phyloP scores from a whole-genome alignment of 2,329 filamentous ascomycete species.

The Fusarium bulbicola region DNA sequence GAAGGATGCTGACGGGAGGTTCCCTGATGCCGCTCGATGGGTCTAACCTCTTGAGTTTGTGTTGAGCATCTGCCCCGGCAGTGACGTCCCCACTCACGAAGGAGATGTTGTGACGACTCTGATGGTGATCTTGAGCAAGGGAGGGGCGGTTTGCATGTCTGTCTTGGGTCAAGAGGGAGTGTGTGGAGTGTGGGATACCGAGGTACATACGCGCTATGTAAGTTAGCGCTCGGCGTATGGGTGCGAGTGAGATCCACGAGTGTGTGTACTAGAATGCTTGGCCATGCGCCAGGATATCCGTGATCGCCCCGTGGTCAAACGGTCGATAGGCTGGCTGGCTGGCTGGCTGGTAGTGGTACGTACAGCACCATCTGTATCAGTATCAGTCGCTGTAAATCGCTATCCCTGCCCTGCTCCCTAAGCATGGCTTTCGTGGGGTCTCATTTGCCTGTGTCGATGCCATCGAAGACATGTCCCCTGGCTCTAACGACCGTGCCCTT shows the following conservation, averaged over 20 bases:
- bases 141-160: constrained; percentile 24
- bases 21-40: constrained; percentile 37
- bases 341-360: constrained; percentile 7
- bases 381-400: constrained; percentile 25
- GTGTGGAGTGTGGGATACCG: constrained; percentile 19
- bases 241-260: constrained; percentile 39
- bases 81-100: constrained; percentile 35
- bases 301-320: constrained; percentile 44
- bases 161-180: constrained; percentile 1
- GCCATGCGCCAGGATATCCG: constrained; percentile 38
- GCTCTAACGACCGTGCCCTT: constrained; percentile 15
- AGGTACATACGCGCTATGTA: constrained; percentile 4
- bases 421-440: constrained; percentile 24
- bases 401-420: constrained; percentile 34
- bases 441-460: constrained; percentile 30
- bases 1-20: constrained; percentile 35
- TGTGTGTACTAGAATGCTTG: constrained; percentile 37
- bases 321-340: constrained; percentile 37
- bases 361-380: background rate
- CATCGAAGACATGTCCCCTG: constrained; percentile 30
- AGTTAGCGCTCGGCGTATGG: constrained; percentile 14
- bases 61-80: constrained; percentile 39
- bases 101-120: constrained; percentile 32
- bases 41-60: constrained; percentile 31
- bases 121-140: constrained; percentile 39